Base-by-base conservation (phyloP, 1,284 basidiomycete genomes). In the Boletus smithii region DNA sequence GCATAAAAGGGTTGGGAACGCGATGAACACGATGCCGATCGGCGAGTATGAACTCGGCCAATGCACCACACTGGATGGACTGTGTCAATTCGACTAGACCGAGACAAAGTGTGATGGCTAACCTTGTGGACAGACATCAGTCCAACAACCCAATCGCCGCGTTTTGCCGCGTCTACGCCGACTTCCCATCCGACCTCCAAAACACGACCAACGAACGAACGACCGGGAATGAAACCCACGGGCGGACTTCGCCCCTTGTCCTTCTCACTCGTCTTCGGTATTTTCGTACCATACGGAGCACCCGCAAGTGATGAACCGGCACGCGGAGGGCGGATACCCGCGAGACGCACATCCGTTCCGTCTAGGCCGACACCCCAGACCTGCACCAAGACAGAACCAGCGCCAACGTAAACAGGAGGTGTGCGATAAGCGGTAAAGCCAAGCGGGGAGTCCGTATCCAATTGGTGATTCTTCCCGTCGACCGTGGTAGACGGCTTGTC, bases 321-420 rank as follows among this genome's bases (percentile, higher is more conserved):
- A 41, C 55, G 53, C 24, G 54, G 50, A 33, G 51, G 53, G 39
- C 53, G 50, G 20, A 74, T 74, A 8, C 82, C 79, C 23, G 85
- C 73, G 39, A 84, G 69, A 20, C 69, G 69, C 10, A 76, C 76
- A 68, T 94, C 91, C 5, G 85, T 68, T 11, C 75, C 73, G 60
- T 94, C 91, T 34, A 94, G 65, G 3, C 81, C 90, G 0, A 90
- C 88, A 8, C 87, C 89, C 73, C 88, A 90, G 1, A 95, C 85
- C 59, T 93, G 90, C 8, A 95, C 81, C 13, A 95, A 71, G 5
- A 92, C 76, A 51, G 86, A 77, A 20, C 74, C 71, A 42, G 78
- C 73, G 1, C 81, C 76, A 2, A 92, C 79, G 59, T 85, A 82
- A 17, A 71, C 72, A 0, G 91, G 91, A 3, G 91, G 89, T 27